Base-by-base conservation (phyloP, 2,329 filamentous ascomycete species). In the Sporothrix pseudoabietina region DNA sequence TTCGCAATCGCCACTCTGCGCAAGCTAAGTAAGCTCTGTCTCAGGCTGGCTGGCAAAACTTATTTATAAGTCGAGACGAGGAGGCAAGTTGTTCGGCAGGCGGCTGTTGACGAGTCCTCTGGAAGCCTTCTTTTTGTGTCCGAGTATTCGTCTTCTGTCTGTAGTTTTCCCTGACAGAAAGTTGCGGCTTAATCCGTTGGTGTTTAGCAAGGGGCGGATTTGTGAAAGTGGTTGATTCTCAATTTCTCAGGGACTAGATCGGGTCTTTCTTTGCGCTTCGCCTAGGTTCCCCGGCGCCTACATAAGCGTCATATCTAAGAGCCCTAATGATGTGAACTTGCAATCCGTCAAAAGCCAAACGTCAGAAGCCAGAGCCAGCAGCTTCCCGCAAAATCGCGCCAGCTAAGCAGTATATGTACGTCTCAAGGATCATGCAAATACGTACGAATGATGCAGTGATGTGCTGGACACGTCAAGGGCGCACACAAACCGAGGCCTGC, bases 251-350 rank as follows among this genome's bases (percentile, higher is more conserved):
- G 41, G 10, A 61, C 57, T 61, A 71, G 55, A 32, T 63, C 30
- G 57, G 55, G 30, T 44, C 9, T 44, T 71, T 71, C 70, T 39
- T 30, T 39, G 47, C 14, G n/a, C 57, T 72, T 72, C 59, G 32
- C n/a, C 71, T 55, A 16, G 59, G 39, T 72, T 66, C 71, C 59
- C 57, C 19, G 14, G 44, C 39, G 44, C 57, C 59, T 66, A 59
- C 71, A 72, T 72, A 72, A 72, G 59, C 69, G 69, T 32, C 69
- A 39, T 57, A 22, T 49, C 44, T 26, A 26, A n/a, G 14, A 55
- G n/a, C 52, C 44, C 44, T 19, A 49, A 49, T 19, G 44, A 14
- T 19, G 44, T 49, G 26, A 26, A 55, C 7, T 5, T 39, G 66
- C 14, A 16, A 54, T n/a, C 22, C 35, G 26, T 35, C 44, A 49